phyloP scores from a whole-genome alignment of 2,329 filamentous ascomycete genomes.

The Cercospora janseana region DNA sequence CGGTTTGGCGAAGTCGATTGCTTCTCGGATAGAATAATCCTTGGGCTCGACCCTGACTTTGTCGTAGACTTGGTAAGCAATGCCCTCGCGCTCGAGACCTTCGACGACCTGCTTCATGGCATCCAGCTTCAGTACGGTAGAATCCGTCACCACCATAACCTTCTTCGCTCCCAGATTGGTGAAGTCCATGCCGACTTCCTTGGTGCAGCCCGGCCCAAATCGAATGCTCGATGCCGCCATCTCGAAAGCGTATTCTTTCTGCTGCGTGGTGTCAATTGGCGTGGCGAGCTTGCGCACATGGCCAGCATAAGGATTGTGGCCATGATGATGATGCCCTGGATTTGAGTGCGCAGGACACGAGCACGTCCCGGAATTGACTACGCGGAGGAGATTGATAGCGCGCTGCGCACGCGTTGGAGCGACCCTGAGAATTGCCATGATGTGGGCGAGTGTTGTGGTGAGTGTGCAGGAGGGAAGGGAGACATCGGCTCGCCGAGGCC shows the following conservation, averaged over 20 bases:
- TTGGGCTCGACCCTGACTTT: conserved; percentile 86
- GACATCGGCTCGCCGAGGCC: too few species aligned
- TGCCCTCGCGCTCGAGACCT: conserved; percentile 71
- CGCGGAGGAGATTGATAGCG: conserved; percentile 72
- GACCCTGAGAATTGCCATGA: conserved; percentile 41
- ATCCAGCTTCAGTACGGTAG: conserved; percentile 74
- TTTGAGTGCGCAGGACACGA: conserved; percentile 92
- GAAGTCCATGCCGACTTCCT: conserved; percentile 95
- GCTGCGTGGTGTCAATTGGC: conserved; percentile 65
- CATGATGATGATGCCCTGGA: conserved; percentile 61
- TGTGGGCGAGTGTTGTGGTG: conserved; percentile 6
- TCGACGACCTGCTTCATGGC: conserved; percentile 89
- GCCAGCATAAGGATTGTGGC: conserved; percentile 55
- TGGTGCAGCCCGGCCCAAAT: conserved; percentile 88
- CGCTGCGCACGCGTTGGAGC: conserved; percentile 53
- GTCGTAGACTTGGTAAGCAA: conserved; percentile 78
- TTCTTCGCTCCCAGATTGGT: conserved; percentile 83
- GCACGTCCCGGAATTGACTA: conserved; percentile 81
- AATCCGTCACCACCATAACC: conserved; percentile 89
- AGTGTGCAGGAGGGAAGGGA: not conserved
- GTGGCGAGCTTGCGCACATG: conserved; percentile 65
- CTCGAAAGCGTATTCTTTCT: conserved; percentile 97
- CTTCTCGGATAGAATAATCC: conserved; percentile 85
- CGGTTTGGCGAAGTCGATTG: conserved; percentile 80
- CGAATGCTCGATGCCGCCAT: conserved; percentile 95